A percentile compares a stretch with the other conserved stretches of the same genome.
Evolutionary conservation across 2,329 filamentous ascomycete genomes (phyloP).

Genomic region (Calycina herbarum): DNA sequence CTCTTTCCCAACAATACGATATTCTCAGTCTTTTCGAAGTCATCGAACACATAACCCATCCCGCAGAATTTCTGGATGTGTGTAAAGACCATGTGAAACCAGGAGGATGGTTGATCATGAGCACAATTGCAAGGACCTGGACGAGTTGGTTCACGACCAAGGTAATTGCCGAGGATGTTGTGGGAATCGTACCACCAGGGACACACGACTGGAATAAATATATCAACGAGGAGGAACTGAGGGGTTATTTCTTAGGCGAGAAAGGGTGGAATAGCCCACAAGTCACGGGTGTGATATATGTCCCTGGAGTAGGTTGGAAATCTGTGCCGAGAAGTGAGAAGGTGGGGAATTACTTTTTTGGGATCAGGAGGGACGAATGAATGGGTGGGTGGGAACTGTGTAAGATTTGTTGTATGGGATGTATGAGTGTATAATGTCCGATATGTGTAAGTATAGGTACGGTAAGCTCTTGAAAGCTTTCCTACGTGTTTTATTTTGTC

Average conservation of each 20-base stretch:
- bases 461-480: not conserved
- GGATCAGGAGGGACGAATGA: slow-evolving; percentile 58
- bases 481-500: not conserved
- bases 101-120: slow-evolving; percentile 89
- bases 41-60: slow-evolving; percentile 83
- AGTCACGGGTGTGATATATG: slow-evolving; percentile 82
- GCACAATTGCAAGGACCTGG: slow-evolving; percentile 89
- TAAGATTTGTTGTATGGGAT: not conserved
- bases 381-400: not conserved
- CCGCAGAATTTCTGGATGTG: slow-evolving; percentile 69
- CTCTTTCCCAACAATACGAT: slow-evolving; percentile 59
- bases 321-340: slow-evolving; percentile 78
- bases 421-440: not conserved
- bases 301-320: slow-evolving; percentile 89
- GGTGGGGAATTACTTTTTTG: slow-evolving; percentile 96
- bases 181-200: slow-evolving; percentile 84
- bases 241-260: slow-evolving; percentile 52
- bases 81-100: slow-evolving; percentile 78
- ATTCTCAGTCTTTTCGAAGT: slow-evolving; percentile 91
- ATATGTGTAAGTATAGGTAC: not conserved
- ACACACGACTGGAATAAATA: slow-evolving; percentile 98
- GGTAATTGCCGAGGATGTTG: slow-evolving; percentile 81
- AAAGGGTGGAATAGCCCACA: slow-evolving; percentile 59
- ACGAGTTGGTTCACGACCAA: slow-evolving; percentile 91
- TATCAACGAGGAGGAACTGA: slow-evolving; percentile 80